These are phyloP conservation scores for Lactarius indigo DNA, from an alignment of 768 basidiomycete species.

Conservation along the genomic window DNA sequence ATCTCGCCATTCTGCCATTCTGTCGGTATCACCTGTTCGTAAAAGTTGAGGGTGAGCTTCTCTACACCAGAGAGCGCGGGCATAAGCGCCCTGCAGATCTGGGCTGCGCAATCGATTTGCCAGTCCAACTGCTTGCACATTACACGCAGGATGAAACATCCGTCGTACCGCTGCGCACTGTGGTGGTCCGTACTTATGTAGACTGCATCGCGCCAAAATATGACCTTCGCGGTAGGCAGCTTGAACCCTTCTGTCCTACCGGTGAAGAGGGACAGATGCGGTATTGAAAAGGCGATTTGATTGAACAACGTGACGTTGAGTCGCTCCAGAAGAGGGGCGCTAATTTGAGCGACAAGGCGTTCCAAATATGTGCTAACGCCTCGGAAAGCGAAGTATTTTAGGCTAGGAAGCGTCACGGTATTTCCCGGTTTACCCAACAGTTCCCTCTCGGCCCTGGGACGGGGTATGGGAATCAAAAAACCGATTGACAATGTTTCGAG, in stretches of 20 bases:
- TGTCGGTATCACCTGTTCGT: neutral
- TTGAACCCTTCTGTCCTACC: neutral
- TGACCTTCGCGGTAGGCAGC: neutral
- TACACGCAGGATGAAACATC: neutral
- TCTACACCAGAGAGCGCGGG: neutral
- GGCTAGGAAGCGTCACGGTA: neutral
- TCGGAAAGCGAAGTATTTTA: neutral
- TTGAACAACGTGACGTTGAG: neutral
- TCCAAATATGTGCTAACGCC: neutral
- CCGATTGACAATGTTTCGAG: slow-evolving; percentile 1
- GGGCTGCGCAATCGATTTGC: slow-evolving; percentile 5
- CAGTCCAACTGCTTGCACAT: slow-evolving; percentile 1
- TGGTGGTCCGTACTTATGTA: neutral
- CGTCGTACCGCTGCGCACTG: neutral
- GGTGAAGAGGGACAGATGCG: neutral
- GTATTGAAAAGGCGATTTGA: neutral
- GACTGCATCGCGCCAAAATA: neutral
- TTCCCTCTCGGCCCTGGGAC: neutral
- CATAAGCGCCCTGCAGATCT: slow-evolving; percentile 8
- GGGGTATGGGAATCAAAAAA: neutral
- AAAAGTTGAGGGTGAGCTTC: neutral
- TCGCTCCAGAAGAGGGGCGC: neutral
- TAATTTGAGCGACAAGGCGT: neutral
- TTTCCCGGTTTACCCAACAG: neutral
- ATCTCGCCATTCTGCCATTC: neutral